Conservation (phyloP, 2,329 filamentous ascomycete species). For the Pezizomycotina sp. region DNA sequence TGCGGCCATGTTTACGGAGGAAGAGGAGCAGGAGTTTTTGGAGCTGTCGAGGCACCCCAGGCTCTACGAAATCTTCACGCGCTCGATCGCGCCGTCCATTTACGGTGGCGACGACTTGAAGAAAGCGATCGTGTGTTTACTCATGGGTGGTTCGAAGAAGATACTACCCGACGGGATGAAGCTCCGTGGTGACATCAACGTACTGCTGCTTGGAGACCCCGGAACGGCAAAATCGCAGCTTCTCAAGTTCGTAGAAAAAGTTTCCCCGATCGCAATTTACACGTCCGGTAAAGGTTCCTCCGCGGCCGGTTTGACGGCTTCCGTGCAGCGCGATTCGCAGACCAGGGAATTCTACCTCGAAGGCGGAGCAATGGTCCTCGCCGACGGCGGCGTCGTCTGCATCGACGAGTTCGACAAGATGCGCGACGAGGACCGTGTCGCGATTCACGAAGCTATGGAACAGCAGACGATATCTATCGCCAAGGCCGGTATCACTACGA, state of each 20-base stretch:
- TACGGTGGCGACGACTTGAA: conserved; percentile 95
- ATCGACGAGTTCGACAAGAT: conserved; percentile 99
- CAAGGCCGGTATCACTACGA: conserved; percentile 95
- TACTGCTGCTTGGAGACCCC: conserved; percentile 86
- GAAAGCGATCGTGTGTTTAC: conserved; percentile 83
- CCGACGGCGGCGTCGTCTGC: conserved; percentile 90
- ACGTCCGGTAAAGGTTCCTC: conserved; percentile 97
- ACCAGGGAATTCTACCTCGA: conserved; percentile 96
- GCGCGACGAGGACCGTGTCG: conserved; percentile 92
- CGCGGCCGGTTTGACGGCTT: conserved; percentile 90
- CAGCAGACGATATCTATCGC: conserved; percentile 98
- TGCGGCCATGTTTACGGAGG: conserved; percentile 68
- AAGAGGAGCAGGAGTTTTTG: conserved; percentile 90
- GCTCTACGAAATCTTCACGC: conserved; percentile 77
- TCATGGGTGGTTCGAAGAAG: conserved; percentile 93
- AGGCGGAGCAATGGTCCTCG: conserved; percentile 94
- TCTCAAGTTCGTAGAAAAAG: conserved; percentile 93
- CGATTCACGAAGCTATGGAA: conserved; percentile 99
- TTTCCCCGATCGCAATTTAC: conserved; percentile 91
- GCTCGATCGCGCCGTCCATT: conserved; percentile 91
- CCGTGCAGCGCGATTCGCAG: conserved; percentile 79
- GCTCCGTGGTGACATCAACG: conserved; percentile 93
- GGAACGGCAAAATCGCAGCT: conserved; percentile 97
- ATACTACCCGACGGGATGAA: conserved; percentile 96
- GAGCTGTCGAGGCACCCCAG: conserved; percentile 82